A percentile compares a stretch with the other conserved stretches of the same genome.
Evolutionary conservation across 2,329 filamentous ascomycete species (phyloP).

Genomic region (Apiospora hydei): DNA sequence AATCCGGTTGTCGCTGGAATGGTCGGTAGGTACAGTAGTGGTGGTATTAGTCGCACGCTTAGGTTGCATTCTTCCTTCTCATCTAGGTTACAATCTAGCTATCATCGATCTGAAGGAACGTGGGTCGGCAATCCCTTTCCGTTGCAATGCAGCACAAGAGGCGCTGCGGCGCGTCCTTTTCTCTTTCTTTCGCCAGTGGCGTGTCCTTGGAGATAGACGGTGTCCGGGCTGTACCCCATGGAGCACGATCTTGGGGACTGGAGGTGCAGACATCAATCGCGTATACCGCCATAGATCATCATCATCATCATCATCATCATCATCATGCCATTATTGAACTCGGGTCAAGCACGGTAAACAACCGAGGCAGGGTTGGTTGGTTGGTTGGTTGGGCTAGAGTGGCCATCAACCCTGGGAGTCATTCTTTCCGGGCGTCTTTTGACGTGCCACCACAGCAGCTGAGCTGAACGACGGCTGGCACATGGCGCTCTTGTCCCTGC

Average conservation of each 20-base stretch:
- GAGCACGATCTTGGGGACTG: not conserved
- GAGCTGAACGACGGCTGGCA: not conserved
- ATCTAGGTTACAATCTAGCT: not conserved
- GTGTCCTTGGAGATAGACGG: constrained; percentile 6
- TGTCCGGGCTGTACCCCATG: not conserved
- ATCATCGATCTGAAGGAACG: constrained; percentile 10
- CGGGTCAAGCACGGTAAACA: not conserved
- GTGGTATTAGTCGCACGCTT: not conserved
- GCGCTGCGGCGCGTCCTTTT: not conserved
- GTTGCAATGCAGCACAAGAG: constrained; percentile 1
- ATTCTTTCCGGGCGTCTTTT: not conserved
- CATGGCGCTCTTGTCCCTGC: not conserved
- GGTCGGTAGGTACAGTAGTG: not conserved
- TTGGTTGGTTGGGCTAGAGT: not conserved
- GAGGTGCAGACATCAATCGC: not conserved
- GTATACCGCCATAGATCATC: not conserved
- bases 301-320: not conserved
- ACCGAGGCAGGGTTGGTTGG: not conserved
- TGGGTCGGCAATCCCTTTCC: constrained; percentile 10
- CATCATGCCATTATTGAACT: not conserved
- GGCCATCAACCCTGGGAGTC: not conserved
- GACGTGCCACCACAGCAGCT: constrained; percentile 2
- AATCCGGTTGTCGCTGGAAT: not conserved
- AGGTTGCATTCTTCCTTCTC: constrained; percentile 2
- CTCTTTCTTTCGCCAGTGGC: not conserved